Evolutionary conservation across 2,329 filamentous ascomycete species (phyloP).

Genomic region (Fusarium gaditjirri): DNA sequence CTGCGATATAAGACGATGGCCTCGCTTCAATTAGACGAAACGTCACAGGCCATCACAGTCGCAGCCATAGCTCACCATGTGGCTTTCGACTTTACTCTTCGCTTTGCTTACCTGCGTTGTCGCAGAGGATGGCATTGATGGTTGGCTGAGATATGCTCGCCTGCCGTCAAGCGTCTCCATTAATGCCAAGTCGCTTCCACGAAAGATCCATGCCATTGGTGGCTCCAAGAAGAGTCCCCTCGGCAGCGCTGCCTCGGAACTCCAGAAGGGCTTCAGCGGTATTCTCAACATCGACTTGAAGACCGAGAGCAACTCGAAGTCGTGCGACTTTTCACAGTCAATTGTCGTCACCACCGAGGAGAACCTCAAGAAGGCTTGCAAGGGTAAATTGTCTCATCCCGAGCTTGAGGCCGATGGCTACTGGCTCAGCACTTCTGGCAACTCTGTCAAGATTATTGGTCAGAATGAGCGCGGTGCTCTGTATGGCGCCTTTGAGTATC

Average conservation of each 20-base stretch:
- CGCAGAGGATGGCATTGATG: conserved; percentile 70
- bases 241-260: conserved; percentile 67
- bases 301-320: conserved; percentile 33
- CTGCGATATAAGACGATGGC: conserved; percentile 5
- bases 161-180: conserved; percentile 48
- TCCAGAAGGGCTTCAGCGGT: conserved; percentile 65
- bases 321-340: conserved; percentile 14
- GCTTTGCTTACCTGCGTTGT: conserved; percentile 50
- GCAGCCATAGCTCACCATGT: conserved; percentile 10
- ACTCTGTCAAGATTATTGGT: conserved; percentile 67
- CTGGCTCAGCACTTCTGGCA: conserved; percentile 62
- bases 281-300: conserved; percentile 65
- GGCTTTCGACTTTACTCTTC: conserved; percentile 20
- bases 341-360: conserved; percentile 25
- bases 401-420: conserved; percentile 68
- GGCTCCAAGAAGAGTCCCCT: conserved; percentile 65
- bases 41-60: background rate
- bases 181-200: conserved; percentile 56
- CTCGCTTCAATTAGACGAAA: background rate
- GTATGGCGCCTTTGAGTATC: conserved; percentile 76
- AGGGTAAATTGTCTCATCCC: background rate
- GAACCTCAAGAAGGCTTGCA: conserved; percentile 19
- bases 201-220: conserved; percentile 64
- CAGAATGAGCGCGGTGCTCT: conserved; percentile 74
- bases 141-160: conserved; percentile 73